Base-by-base conservation (phyloP, 225 moss, liverwort and hornwort genomes). In the Anthoceros angustus region DNA sequence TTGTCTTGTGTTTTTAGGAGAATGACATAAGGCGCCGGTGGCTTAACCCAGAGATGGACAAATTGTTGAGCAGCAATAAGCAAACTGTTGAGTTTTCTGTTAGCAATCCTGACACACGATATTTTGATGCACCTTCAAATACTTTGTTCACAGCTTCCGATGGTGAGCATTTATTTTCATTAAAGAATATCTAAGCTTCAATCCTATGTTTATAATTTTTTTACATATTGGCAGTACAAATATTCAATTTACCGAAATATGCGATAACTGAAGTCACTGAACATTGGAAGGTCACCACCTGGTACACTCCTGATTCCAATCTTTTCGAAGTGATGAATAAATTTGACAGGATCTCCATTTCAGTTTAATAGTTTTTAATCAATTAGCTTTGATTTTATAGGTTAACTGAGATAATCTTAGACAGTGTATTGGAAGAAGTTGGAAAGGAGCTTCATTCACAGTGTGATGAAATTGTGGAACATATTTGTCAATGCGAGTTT, bases 31-130 rank as follows among this genome's bases (percentile, higher is more conserved):
- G 55, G 55, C 6, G n/a, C 7, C 18, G 23, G 6, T 55, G 55
- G 55, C n/a, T 55, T 23, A 55, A 55, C 55, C 55, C 55, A 15
- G 55, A 55, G n/a, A 55, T 55, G 55, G 55, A 55, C n/a, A 15
- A 55, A 55, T 18, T 7, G 14, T 18, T 55, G n/a, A 18, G 7
- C 16, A 5, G 2, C 55, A 5, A 20, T 1, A 18, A 23, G 55
- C 16, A 55, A 23, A 18, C 18, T 55, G 55, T 18, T 20, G n/a
- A 9, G n/a, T 55, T 20, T 23, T 55, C 55, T 55, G 5, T 55
- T 15, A 55, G 55, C 55, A 55, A 55, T 23, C 18, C 18, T 20
- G 32, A 32, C 32, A 55, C 55, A 8, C 0, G 5, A 18, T 23
- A 5, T 55, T 15, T 23, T 23, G 14, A 55, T 55, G 55, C 18